These are phyloP conservation scores for Cylindrotheca fusiformis DNA, from an alignment of 108 stramenopile species.

Conservation along the genomic window DNA sequence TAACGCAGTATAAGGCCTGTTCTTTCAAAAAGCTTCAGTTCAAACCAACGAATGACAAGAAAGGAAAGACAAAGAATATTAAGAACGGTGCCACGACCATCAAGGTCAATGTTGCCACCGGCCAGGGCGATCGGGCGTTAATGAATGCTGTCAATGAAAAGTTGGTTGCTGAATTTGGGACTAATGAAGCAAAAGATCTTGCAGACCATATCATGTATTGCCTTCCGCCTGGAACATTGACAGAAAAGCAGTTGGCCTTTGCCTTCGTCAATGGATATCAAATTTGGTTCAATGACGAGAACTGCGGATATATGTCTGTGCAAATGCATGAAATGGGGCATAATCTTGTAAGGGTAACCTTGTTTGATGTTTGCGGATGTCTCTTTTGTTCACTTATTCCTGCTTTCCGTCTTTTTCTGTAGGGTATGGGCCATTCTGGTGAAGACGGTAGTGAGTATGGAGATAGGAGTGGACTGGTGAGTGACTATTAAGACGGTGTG, in stretches of 20 bases:
- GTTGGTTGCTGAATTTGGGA: neutral
- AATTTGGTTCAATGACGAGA: neutral
- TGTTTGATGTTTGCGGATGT: too few relatives aligned
- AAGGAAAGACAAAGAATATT: neutral
- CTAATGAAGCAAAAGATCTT: neutral
- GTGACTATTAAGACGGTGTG: too few relatives aligned
- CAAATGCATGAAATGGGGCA: neutral
- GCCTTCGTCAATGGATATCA: neutral
- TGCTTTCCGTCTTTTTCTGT: too few relatives aligned
- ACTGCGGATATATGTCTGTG: neutral
- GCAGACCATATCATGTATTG: constrained; percentile 36
- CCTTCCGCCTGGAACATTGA: constrained; percentile 40
- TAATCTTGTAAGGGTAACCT: too few relatives aligned
- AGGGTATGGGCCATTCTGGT: too few relatives aligned
- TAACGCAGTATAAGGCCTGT: neutral
- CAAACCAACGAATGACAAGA: neutral
- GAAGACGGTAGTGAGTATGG: too few relatives aligned
- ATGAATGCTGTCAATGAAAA: neutral
- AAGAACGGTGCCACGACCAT: constrained; percentile 5
- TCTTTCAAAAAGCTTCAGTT: neutral
- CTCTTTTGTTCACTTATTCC: too few relatives aligned
- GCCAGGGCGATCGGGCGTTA: neutral
- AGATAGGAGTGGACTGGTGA: too few relatives aligned
- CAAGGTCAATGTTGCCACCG: neutral
- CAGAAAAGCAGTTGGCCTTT: neutral